Conservation (phyloP, 179 eudicot species). For the Silene coronaria region DNA sequence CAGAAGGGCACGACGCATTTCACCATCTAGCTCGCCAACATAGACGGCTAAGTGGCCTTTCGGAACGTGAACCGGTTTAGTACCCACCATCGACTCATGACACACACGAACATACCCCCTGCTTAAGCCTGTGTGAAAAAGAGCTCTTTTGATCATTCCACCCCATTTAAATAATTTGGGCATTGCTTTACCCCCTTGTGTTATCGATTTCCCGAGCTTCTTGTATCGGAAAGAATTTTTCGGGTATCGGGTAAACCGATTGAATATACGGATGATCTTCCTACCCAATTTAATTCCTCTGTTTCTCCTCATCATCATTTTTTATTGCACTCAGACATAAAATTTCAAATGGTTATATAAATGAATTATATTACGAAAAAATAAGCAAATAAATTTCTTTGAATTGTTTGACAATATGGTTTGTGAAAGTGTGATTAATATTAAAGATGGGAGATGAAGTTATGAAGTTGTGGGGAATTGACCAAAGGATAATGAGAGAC, state of each 20-base stretch:
- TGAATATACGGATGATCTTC: constrained; percentile 37
- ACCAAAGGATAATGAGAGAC: too few species aligned
- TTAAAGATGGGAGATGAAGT: not conserved
- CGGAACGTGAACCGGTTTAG: constrained; percentile 32
- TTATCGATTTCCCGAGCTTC: not conserved
- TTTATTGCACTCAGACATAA: not conserved
- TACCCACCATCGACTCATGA: constrained; percentile 28
- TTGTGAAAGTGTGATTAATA: not conserved
- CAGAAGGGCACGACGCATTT: constrained; percentile 44
- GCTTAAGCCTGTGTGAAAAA: constrained; percentile 17
- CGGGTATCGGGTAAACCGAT: constrained; percentile 24
- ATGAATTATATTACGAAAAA: too few species aligned
- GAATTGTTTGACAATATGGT: not conserved
- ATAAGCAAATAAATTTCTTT: not conserved
- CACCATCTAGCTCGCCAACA: constrained; percentile 57
- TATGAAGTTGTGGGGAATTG: too few species aligned
- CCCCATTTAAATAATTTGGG: constrained; percentile 42
- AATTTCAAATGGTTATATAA: too few species aligned
- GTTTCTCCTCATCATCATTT: constrained; percentile 27
- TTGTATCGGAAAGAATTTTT: constrained; percentile 10
- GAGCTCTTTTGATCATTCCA: constrained; percentile 21
- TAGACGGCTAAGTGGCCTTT: constrained; percentile 70
- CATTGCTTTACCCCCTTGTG: constrained; percentile 13
- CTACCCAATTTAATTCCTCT: constrained; percentile 43
- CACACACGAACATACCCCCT: constrained; percentile 37